phyloP scores from a whole-genome alignment of 495 filamentous ascomycete species.

The Penicillium verhagenii region DNA sequence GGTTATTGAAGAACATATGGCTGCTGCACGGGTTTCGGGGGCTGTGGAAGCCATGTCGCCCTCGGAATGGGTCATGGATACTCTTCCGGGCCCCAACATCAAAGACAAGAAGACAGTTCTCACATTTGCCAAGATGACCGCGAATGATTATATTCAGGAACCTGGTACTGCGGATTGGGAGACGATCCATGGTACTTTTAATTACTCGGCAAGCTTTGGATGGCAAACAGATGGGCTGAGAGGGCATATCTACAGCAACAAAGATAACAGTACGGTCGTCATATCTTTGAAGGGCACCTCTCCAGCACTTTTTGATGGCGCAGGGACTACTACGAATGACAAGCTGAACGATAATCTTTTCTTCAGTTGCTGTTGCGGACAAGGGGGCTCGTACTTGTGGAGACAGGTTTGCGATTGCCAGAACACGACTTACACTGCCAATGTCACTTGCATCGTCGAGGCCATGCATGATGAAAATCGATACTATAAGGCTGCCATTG shows the following conservation, averaged over 20 bases:
- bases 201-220: slow-evolving; percentile 80
- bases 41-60: slow-evolving; percentile 57
- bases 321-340: slow-evolving; percentile 93
- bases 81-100: slow-evolving; percentile 73
- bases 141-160: slow-evolving; percentile 80
- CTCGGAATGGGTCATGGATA: slow-evolving; percentile 81
- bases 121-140: slow-evolving; percentile 79
- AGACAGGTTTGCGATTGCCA: slow-evolving; percentile 90
- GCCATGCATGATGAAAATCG: slow-evolving; percentile 77
- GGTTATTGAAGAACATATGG: slow-evolving; percentile 73
- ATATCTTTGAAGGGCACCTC: slow-evolving; percentile 93
- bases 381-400: slow-evolving; percentile 85
- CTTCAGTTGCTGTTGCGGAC: slow-evolving; percentile 95
- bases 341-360: slow-evolving; percentile 97
- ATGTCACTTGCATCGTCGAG: slow-evolving; percentile 79
- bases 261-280: slow-evolving; percentile 80
- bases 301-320: slow-evolving; percentile 87
- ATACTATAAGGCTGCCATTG: slow-evolving; percentile 83
- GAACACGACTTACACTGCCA: slow-evolving; percentile 79
- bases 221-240: slow-evolving; percentile 88
- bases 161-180: slow-evolving; percentile 77
- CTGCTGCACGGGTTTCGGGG: slow-evolving; percentile 61
- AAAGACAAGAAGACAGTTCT: slow-evolving; percentile 84
- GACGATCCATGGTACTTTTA: slow-evolving; percentile 74
- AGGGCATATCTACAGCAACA: slow-evolving; percentile 88